phyloP scores from a whole-genome alignment of 2,329 filamentous ascomycete species.

The Cadophora malorum region DNA sequence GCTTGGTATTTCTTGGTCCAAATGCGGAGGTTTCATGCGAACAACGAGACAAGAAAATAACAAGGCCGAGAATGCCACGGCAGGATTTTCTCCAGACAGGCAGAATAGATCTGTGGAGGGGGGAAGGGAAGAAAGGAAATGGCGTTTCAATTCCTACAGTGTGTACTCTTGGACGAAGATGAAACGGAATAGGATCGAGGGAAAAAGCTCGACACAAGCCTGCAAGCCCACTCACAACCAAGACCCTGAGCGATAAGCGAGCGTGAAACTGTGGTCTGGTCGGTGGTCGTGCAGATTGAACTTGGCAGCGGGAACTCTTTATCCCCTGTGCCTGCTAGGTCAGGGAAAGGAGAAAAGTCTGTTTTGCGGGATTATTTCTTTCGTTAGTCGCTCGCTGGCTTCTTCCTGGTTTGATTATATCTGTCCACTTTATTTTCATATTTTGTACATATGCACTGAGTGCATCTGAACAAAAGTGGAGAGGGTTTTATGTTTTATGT shows the following conservation, averaged over 20 bases:
- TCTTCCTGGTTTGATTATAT: neutral
- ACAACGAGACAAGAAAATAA: neutral
- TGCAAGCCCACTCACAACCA: neutral
- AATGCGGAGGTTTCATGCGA: conserved; percentile 14
- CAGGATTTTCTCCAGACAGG: neutral
- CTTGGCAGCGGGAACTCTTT: conserved; percentile 10
- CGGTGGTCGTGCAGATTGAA: neutral
- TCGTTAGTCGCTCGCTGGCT: neutral
- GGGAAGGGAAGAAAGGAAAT: neutral
- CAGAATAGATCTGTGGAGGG: no score
- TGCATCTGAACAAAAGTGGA: no score
- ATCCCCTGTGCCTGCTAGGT: neutral
- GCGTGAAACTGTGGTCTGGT: conserved; percentile 10
- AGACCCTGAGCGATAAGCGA: conserved; percentile 16
- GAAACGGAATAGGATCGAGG: conserved; percentile 5
- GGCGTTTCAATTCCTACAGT: neutral
- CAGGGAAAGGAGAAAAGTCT: conserved; percentile 3
- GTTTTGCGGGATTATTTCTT: conserved; percentile 2
- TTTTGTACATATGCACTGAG: neutral
- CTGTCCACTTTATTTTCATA: neutral
- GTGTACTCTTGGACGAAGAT: conserved; percentile 10
- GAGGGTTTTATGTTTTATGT: neutral
- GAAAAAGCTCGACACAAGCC: neutral
- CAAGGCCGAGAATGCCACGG: neutral
- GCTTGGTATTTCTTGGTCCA: conserved; percentile 6